These are phyloP conservation scores for Monascus ruber DNA, from an alignment of 2,329 filamentous ascomycete species.

Conservation along the genomic window DNA sequence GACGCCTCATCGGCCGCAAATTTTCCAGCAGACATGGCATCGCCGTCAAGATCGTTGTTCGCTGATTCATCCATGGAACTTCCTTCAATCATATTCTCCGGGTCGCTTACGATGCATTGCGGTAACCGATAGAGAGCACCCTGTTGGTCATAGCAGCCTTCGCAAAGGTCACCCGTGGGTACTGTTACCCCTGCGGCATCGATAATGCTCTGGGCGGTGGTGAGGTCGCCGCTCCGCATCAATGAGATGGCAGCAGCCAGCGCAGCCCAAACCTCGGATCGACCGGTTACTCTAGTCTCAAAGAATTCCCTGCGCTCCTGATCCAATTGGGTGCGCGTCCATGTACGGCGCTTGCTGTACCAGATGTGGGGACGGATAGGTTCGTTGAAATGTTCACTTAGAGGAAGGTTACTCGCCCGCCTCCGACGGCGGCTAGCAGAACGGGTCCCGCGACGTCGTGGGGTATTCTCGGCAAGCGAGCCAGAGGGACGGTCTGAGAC, in stretches of 20 bases:
- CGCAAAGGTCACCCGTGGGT: slow-evolving; percentile 59
- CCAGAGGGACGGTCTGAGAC: slow-evolving; percentile 6
- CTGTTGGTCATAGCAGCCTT: slow-evolving; percentile 60
- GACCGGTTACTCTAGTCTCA: slow-evolving; percentile 73
- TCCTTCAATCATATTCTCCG: slow-evolving; percentile 41
- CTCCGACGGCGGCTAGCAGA: slow-evolving; percentile 5
- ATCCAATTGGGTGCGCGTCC: slow-evolving; percentile 59
- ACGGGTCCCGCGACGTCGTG: slow-evolving; percentile 1
- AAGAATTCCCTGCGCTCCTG: slow-evolving; percentile 75
- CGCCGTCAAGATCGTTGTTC: slow-evolving; percentile 15
- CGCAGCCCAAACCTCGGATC: slow-evolving; percentile 68
- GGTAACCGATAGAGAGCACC: slow-evolving; percentile 61
- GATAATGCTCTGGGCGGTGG: slow-evolving; percentile 68
- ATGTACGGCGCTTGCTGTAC: slow-evolving; percentile 51
- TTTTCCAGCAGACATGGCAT: slow-evolving; percentile 20
- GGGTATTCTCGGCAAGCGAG: slow-evolving; percentile 4
- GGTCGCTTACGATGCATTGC: slow-evolving; percentile 57
- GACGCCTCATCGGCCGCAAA: slow-evolving; percentile 27
- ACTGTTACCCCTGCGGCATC: slow-evolving; percentile 66
- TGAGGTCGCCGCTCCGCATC: slow-evolving; percentile 51
- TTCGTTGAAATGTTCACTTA: slow-evolving; percentile 55
- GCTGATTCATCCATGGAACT: slow-evolving; percentile 10
- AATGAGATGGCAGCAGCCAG: slow-evolving; percentile 57
- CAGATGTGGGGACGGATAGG: slow-evolving; percentile 57
- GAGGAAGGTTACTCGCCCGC: slow-evolving; percentile 15